Evolutionary conservation across 805 yeast species (phyloP).

Genomic region (Phaffomyces thermotolerans): DNA sequence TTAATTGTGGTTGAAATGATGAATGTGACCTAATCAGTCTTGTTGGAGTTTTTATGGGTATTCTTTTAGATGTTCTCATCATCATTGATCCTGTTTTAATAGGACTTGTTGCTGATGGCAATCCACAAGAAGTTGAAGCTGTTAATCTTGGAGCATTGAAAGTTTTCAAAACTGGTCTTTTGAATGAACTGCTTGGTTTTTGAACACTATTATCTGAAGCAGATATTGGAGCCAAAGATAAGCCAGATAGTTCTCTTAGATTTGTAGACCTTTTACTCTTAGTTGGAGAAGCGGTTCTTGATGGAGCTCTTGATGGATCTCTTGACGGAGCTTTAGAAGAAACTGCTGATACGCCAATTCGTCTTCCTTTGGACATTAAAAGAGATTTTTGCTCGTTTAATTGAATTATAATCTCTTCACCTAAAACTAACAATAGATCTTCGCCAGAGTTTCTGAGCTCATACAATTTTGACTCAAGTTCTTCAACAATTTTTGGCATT

Average conservation of each 20-base stretch:
- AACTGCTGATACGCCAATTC: slow-evolving; percentile 12
- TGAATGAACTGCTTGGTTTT: slow-evolving; percentile 13
- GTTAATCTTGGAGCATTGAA: slow-evolving; percentile 9
- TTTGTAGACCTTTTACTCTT: slow-evolving; percentile 1
- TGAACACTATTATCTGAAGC: slow-evolving; percentile 12
- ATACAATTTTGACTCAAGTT: slow-evolving; percentile 43
- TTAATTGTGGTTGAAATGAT: slow-evolving; percentile 19
- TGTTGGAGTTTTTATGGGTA: slow-evolving; percentile 7
- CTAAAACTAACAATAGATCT: slow-evolving; percentile 24
- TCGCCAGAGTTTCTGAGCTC: slow-evolving; percentile 18
- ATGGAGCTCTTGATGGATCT: slow-evolving; percentile 10
- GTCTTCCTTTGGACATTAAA: slow-evolving; percentile 18
- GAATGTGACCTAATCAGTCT: slow-evolving; percentile 16
- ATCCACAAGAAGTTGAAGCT: slow-evolving; percentile 10
- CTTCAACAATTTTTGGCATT: slow-evolving; percentile 56
- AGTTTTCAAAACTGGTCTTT: slow-evolving; percentile 8
- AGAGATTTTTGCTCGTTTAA: slow-evolving; percentile 24
- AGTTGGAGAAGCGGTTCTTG: slow-evolving; percentile 10
- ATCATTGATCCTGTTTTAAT: slow-evolving; percentile 4
- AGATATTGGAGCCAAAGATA: slow-evolving; percentile 4
- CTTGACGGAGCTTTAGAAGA: slow-evolving; percentile 18
- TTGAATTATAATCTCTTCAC: slow-evolving; percentile 23
- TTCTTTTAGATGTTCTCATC: slow-evolving; percentile 8
- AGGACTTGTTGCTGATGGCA: slow-evolving; percentile 13
- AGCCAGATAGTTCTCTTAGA: neutral